Evolutionary conservation across 2,329 filamentous ascomycete genomes (phyloP).

Genomic region (Fusarium tuaranense): DNA sequence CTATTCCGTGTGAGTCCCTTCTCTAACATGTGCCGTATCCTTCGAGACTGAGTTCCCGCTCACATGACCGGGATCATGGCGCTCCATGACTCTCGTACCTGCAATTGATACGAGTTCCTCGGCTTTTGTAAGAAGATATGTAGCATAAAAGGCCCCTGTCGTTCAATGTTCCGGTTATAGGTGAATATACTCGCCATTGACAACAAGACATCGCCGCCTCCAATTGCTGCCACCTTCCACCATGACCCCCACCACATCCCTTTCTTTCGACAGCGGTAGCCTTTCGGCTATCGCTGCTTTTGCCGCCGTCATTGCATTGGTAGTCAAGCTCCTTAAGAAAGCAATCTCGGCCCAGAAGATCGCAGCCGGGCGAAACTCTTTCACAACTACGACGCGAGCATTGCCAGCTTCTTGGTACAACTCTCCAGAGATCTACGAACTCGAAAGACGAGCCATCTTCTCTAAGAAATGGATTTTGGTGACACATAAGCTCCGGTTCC

Average conservation of each 20-base stretch:
- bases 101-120: not conserved
- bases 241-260: not conserved
- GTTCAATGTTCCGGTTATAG: not conserved
- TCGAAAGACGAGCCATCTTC: slow-evolving; percentile 67
- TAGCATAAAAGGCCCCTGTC: not conserved
- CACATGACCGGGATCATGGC: not conserved
- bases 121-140: not conserved
- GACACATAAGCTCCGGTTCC: slow-evolving; percentile 63
- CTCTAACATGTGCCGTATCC: not conserved
- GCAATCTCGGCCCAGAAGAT: slow-evolving; percentile 7
- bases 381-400: slow-evolving; percentile 42
- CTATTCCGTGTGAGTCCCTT: not conserved
- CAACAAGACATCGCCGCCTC: not conserved
- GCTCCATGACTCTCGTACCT: not conserved
- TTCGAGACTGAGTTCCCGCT: not conserved
- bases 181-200: not conserved
- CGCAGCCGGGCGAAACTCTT: not conserved
- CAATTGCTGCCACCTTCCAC: not conserved
- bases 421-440: slow-evolving; percentile 62
- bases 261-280: not conserved
- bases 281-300: slow-evolving; percentile 35
- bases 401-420: slow-evolving; percentile 64
- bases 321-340: slow-evolving; percentile 39
- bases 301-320: slow-evolving; percentile 44
- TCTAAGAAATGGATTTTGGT: slow-evolving; percentile 67